A percentile compares a stretch with the other conserved stretches of the same genome.
Conservation (phyloP, 139 green algal species). For the Tetraselmis striata region DNA sequence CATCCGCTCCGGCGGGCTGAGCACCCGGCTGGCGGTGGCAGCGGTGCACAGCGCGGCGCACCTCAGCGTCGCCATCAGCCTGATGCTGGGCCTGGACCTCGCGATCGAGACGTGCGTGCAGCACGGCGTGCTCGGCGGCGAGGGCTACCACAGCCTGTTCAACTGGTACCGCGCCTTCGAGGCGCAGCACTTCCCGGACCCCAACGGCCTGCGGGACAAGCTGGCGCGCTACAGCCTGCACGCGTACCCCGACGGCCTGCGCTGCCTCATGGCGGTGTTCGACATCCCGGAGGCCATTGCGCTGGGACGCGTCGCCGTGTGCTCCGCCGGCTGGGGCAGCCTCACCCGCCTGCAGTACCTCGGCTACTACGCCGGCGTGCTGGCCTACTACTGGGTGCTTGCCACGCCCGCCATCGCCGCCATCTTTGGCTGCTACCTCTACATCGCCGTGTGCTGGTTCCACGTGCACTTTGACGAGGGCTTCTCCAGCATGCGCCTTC, state of each 20-base stretch:
- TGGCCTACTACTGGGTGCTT: constrained; percentile 87
- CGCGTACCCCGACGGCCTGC: constrained; percentile 63
- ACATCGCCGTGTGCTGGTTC: constrained; percentile 63
- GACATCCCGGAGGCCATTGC: constrained; percentile 78
- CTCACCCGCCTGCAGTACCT: constrained; percentile 56
- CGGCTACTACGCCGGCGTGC: constrained; percentile 73
- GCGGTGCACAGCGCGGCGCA: constrained; percentile 50
- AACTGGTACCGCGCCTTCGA: constrained; percentile 74
- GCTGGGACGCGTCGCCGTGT: constrained; percentile 58
- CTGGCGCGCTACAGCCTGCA: constrained; percentile 48
- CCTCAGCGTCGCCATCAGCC: constrained; percentile 52
- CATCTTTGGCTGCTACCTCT: constrained; percentile 83
- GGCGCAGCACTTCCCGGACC: constrained; percentile 75
- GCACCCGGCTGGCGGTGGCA: constrained; percentile 43
- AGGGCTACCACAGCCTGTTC: constrained; percentile 64
- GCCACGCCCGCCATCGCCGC: constrained; percentile 72
- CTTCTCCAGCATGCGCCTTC: constrained; percentile 65
- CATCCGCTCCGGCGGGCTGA: neutral
- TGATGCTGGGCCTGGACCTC: constrained; percentile 80
- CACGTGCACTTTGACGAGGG: constrained; percentile 82
- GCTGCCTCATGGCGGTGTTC: constrained; percentile 56
- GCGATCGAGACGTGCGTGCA: constrained; percentile 67
- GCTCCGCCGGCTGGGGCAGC: constrained; percentile 26
- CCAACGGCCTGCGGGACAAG: constrained; percentile 47
- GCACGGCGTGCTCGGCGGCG: constrained; percentile 56